Base-by-base conservation (phyloP, 768 basidiomycete species). In the Crucibulum laeve region DNA sequence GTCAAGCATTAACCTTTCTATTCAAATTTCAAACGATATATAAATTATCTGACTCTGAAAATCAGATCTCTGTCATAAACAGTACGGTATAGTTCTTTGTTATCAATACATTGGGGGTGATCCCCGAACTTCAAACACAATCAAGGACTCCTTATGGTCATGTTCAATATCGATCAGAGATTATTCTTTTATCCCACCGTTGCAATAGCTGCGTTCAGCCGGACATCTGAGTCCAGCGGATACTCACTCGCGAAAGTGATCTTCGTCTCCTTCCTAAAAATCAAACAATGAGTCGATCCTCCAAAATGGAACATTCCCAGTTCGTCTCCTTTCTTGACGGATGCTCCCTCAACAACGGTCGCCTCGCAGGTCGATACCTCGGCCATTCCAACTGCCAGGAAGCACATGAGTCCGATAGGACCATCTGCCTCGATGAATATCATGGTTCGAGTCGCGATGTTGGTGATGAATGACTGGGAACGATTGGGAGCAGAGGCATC, bases 251-350 rank as follows among this genome's bases (percentile, higher is more conserved):
- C 35, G 35, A 37, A 37, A 7, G 35, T 10, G 8, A 37, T 13
- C 11, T 19, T 13, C 10, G 35, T 19, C 35, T 37, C 8, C 7
- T 7, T 8, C 7, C 19, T 7, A 17, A 83, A 82, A 10, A 81
- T 47, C 30, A 76, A 48, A 40, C 66, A 62, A 45, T 77, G 35
- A n/a, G 44, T 42, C 25, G 76, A 80, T 6, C 79, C 80, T 5
- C 79, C 80, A 60, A 77, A 80, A 55, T 78, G 78, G 71, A 82
- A 77, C 67, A 61, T 69, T 48, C 80, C 81, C 0, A 77, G 45
- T 50, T 79, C 59, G 25, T 80, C 71, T 1, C 82, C 79, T 49
- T 73, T 72, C 42, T 60, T 62, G 15, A 80, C 52, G 35, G 49
- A 50, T 25, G 77, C 56, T 1, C 74, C 72, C 30, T 57, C 62